Percentiles rank a stretch among this genome's conserved stretches.
phyloP scores from a whole-genome alignment of 176 grass and related monocot genomes.

The Sorghum bicolor region Sorghum_bicolor_NCBIv3 NC_012870.2:7952001-7952500 shows the following conservation, averaged over 20 bases:
- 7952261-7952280: conserved; percentile 50
- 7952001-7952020: too few relatives aligned
- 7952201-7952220: background rate
- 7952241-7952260: conserved; percentile 29
- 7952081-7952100: background rate
- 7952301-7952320: conserved; percentile 5
- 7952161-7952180: background rate
- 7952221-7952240: conserved; percentile 6
- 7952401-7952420: conserved; percentile 77
- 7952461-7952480: conserved; percentile 39
- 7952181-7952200: background rate
- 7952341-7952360: conserved; percentile 34
- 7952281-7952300: background rate
- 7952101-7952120: background rate
- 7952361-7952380: conserved; percentile 46
- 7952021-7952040: conserved; percentile 2
- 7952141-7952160: too few relatives aligned
- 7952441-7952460: conserved; percentile 58
- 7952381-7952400: conserved; percentile 42
- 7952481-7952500: conserved; percentile 44
- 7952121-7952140: too few relatives aligned
- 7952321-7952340: conserved; percentile 31
- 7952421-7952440: conserved; percentile 69
- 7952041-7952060: background rate
- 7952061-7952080: background rate